These are phyloP conservation scores for Senna tora DNA, from an alignment of 306 rosid genomes.

Conservation along the genomic window DNA sequence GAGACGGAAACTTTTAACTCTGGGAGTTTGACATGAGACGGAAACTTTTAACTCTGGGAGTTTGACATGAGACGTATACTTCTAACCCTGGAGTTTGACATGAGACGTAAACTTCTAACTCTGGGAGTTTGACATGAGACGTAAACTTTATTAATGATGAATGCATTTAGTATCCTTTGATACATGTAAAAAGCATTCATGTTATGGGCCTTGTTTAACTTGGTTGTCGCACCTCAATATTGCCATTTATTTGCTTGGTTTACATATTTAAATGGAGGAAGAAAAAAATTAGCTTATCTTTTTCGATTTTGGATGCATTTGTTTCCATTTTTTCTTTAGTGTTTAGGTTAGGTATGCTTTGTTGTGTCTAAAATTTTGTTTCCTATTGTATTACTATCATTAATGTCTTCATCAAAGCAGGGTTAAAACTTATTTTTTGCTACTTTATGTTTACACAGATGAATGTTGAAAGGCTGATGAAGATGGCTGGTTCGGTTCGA, in stretches of 20 bases:
- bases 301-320: not conserved
- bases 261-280: not conserved
- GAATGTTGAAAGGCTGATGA: conserved; percentile 78
- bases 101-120: no score
- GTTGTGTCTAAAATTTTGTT: not conserved
- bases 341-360: not conserved
- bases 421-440: conserved; percentile 25
- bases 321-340: not conserved
- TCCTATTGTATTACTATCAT: not conserved
- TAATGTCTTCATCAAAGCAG: not conserved
- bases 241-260: not conserved
- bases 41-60: no score
- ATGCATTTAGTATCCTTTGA: not conserved
- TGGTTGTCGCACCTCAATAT: not conserved
- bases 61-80: no score
- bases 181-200: not conserved
- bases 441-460: conserved; percentile 48
- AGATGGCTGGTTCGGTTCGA: conserved; percentile 97
- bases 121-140: not conserved
- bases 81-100: no score
- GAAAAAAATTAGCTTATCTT: not conserved
- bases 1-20: no score
- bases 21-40: no score
- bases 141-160: not conserved
- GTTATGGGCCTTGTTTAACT: not conserved